Percentiles rank a stretch among this genome's conserved stretches.
phyloP scores from a whole-genome alignment of 345 rosid species.

The Eutrema japonicum region DNA sequence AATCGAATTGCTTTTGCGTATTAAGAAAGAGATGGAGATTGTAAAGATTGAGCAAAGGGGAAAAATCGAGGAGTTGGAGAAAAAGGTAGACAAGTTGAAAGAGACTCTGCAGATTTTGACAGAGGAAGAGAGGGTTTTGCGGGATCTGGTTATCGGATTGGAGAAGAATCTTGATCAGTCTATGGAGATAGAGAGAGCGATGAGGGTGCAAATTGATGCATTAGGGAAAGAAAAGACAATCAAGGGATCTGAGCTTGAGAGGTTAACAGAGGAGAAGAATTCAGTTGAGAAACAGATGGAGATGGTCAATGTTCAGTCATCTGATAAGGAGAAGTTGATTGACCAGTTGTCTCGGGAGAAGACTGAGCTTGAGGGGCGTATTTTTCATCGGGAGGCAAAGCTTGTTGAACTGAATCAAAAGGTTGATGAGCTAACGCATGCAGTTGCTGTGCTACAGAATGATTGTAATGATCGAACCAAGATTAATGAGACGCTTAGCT shows the following conservation, averaged over 20 bases:
- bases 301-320: conserved; percentile 29
- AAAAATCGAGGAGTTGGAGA: conserved; percentile 51
- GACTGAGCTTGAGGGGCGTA: conserved; percentile 50
- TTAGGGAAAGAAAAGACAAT: conserved; percentile 48
- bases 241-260: conserved; percentile 47
- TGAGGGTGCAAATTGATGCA: conserved; percentile 47
- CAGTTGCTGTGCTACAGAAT: conserved; percentile 40
- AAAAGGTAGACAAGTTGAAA: conserved; percentile 38
- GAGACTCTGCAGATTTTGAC: conserved; percentile 40
- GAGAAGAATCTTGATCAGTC: conserved; percentile 53
- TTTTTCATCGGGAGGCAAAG: conserved; percentile 48
- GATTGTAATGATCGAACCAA: conserved; percentile 42
- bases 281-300: conserved; percentile 36
- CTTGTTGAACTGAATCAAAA: conserved; percentile 49
- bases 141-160: conserved; percentile 44
- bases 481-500: conserved; percentile 43
- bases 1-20: conserved; percentile 43
- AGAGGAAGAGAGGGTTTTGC: conserved; percentile 52
- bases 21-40: conserved; percentile 50
- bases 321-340: conserved; percentile 46
- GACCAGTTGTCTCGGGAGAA: conserved; percentile 51
- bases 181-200: conserved; percentile 45
- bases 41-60: conserved; percentile 38
- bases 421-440: conserved; percentile 45
- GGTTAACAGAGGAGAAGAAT: conserved; percentile 42